Evolutionary conservation across 768 basidiomycete genomes (phyloP), one percentile per base, ranked within the genome.

Genomic region (Mrakia blollopis): DNA sequence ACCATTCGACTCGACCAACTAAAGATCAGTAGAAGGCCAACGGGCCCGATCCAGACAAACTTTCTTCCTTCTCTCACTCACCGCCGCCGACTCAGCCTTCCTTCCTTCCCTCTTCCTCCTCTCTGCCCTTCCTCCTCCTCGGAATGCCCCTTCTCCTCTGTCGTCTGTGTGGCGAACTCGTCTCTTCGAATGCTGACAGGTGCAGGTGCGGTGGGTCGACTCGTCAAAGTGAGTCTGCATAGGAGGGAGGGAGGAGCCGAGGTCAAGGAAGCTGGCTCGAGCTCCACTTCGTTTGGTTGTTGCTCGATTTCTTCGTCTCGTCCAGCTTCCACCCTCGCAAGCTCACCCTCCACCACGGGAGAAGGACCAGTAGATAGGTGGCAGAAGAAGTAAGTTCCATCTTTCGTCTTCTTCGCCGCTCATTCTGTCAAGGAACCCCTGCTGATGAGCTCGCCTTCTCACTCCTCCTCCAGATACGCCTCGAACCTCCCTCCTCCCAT

Each of bases 81-180:
- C n/a, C n/a, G n/a, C n/a, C n/a, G n/a, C 13, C 65, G 21, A 7
- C 14, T 14, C 57, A 57, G 28, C 65, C 65, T 13, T 68, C 65
- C 37, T n/a, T 39, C 25, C 65, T 39, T 39, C 37, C 37, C 21
- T 18, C 39, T 30, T 37, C 65, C 10, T 32, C 8, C 35, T 23
- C 32, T 50, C 35, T 39, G 3, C 1, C 65, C n/a, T 39, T 8
- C n/a, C 35, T 21, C 8, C 21, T 3, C 18, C 5, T n/a, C 39
- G 62, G 18, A 37, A 68, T 68, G 65, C 65, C 65, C 37, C 65
- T 68, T 39, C 23, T 68, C 16, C 65, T 68, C 21, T 68, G 65
- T n/a, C 65, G 65, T n/a, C 13, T 68, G 25, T 68, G 65, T n/a
- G 65, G 65, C 35, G 65, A 68, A n/a, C 65, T 68, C 65, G 37